Evolutionary conservation across 208 protist genomes (phyloP).

Genomic region (Leptomonas seymouri): DNA sequence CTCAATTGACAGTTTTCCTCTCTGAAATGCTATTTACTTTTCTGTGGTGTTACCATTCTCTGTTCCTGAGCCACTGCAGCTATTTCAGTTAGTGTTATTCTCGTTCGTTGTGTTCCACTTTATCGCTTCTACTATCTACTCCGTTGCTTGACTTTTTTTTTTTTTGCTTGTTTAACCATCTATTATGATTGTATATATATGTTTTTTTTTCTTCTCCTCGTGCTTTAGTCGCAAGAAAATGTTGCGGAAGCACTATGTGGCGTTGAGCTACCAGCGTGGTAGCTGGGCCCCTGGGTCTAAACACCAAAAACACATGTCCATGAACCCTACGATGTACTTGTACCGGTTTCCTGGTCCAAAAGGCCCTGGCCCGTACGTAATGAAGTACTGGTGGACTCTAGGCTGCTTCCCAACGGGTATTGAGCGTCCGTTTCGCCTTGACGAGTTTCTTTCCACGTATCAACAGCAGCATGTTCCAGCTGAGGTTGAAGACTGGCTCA

Average conservation of each 20-base stretch:
- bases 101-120: neutral
- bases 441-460: conserved; percentile 84
- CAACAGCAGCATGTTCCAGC: conserved; percentile 84
- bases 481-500: conserved; percentile 89
- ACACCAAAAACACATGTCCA: conserved; percentile 89
- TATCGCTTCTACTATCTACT: neutral
- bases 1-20: too few relatives aligned
- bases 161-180: conserved; percentile 12
- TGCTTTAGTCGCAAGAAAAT: conserved; percentile 22
- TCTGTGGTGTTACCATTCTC: neutral
- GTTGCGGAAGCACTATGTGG: conserved; percentile 15
- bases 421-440: conserved; percentile 76
- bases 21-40: neutral
- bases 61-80: too few relatives aligned
- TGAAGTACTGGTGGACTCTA: conserved; percentile 93
- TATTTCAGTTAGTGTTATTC: neutral
- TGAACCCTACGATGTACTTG: conserved; percentile 83
- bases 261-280: conserved; percentile 79
- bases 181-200: conserved; percentile 2
- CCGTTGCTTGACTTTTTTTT: conserved; percentile 24
- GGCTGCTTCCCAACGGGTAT: conserved; percentile 88
- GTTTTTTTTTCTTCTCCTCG: neutral
- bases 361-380: conserved; percentile 85
- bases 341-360: conserved; percentile 83
- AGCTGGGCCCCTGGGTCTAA: conserved; percentile 84